phyloP scores from a whole-genome alignment of 768 basidiomycete species.

The Naematelia aurantialba region DNA sequence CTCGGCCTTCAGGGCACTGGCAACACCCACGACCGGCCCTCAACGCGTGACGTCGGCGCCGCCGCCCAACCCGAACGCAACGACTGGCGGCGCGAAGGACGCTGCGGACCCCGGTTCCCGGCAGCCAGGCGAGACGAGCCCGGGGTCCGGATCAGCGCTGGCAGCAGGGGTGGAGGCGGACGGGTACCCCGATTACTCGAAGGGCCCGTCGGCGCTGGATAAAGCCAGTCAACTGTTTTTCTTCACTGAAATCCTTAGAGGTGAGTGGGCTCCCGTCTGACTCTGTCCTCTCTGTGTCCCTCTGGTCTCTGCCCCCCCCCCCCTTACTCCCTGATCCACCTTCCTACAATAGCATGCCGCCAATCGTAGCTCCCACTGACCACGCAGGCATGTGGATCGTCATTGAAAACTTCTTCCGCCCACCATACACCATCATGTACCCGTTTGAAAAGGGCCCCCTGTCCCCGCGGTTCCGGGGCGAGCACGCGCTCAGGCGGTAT shows the following conservation, averaged over 20 bases:
- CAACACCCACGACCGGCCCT: background rate
- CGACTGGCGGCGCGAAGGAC: slow-evolving; percentile 14
- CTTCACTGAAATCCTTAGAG: slow-evolving; percentile 96
- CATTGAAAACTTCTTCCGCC: slow-evolving; percentile 57
- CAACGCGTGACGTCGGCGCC: background rate
- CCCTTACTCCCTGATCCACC: background rate
- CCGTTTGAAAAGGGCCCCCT: slow-evolving; percentile 97
- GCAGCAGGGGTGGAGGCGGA: too few relatives aligned
- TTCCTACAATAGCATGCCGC: too few relatives aligned
- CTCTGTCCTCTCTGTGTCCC: background rate
- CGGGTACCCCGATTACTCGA: slow-evolving; percentile 49
- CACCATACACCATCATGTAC: slow-evolving; percentile 88
- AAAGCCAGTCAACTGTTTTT: slow-evolving; percentile 96
- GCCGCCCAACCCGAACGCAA: background rate
- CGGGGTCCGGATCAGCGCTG: slow-evolving; percentile 21
- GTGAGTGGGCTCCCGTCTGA: slow-evolving; percentile 54
- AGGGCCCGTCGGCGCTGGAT: slow-evolving; percentile 84
- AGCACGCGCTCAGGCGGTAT: slow-evolving; percentile 93
- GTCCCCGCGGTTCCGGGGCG: slow-evolving; percentile 95
- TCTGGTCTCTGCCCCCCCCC: background rate
- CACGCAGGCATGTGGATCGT: slow-evolving; percentile 94
- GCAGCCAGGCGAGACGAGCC: slow-evolving; percentile 14
- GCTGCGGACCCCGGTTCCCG: slow-evolving; percentile 22
- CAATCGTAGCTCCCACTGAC: too few relatives aligned
- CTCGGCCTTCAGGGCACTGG: background rate